Percentiles rank a stretch among this genome's conserved stretches.
phyloP scores from a whole-genome alignment of 805 yeast species.

The Saccharomycopsis capsularis region DNA sequence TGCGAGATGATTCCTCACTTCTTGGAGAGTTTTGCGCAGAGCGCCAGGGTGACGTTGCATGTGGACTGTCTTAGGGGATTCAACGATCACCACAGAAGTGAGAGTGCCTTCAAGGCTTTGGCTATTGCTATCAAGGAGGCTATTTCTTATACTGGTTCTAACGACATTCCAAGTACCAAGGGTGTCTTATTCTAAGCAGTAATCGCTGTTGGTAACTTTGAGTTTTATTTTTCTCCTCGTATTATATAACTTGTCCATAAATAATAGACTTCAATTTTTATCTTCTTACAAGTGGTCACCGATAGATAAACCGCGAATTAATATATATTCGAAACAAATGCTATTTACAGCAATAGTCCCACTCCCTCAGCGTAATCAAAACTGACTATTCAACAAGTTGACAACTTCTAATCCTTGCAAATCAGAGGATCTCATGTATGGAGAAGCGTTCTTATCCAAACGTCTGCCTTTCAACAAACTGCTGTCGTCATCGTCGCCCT shows the following conservation, averaged over 20 bases:
- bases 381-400: neutral
- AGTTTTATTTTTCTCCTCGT: neutral
- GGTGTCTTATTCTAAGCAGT: constrained; percentile 66
- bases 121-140: constrained; percentile 92
- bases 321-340: too few species aligned
- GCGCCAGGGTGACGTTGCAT: constrained; percentile 85
- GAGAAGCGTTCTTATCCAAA: neutral
- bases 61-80: constrained; percentile 90
- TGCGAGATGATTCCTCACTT: constrained; percentile 99
- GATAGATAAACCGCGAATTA: too few species aligned
- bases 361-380: neutral
- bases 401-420: neutral
- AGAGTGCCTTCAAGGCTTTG: constrained; percentile 91
- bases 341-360: neutral
- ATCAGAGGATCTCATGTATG: neutral
- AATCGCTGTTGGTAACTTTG: neutral
- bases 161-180: constrained; percentile 94
- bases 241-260: too few species aligned
- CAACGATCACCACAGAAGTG: constrained; percentile 95
- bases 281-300: too few species aligned
- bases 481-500: constrained; percentile 4
- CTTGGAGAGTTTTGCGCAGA: constrained; percentile 86
- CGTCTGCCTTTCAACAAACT: neutral
- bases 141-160: constrained; percentile 68
- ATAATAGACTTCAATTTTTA: too few species aligned